A percentile compares a stretch with the other conserved stretches of the same genome.
Conservation (phyloP, 2,329 filamentous ascomycete species). For the Ascochyta rabiei region DNA sequence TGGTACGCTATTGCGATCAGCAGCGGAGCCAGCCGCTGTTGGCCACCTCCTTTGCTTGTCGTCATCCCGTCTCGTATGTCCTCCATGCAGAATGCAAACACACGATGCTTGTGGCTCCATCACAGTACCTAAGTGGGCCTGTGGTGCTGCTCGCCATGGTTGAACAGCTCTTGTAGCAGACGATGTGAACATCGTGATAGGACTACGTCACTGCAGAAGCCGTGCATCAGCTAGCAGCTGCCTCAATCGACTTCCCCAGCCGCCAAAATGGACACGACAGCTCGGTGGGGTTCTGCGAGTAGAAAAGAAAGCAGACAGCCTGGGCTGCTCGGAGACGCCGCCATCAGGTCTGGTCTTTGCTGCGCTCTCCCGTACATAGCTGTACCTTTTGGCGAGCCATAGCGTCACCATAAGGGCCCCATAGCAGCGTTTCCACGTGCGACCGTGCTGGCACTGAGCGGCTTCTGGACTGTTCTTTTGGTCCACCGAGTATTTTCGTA, state of each 20-base stretch:
- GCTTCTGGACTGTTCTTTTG: conserved; percentile 17
- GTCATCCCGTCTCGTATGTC: conserved; percentile 28
- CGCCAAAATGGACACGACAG: background rate
- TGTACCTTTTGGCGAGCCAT: background rate
- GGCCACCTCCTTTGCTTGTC: conserved; percentile 22
- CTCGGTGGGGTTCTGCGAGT: background rate
- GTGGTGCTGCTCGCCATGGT: background rate
- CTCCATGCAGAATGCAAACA: conserved; percentile 9
- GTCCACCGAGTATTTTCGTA: background rate
- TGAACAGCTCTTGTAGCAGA: conserved; percentile 1
- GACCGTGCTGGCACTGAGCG: conserved; percentile 7
- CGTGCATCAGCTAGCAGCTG: conserved; percentile 12
- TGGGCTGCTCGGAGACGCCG: conserved; percentile 1
- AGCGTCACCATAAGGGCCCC: conserved; percentile 3
- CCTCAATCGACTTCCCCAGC: background rate
- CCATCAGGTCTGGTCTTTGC: background rate
- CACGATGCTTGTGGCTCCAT: conserved; percentile 13
- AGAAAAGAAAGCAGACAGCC: background rate
- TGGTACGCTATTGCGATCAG: conserved; percentile 26
- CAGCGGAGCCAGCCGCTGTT: conserved; percentile 25
- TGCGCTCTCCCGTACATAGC: background rate
- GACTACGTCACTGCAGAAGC: conserved; percentile 24
- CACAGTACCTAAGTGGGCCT: conserved; percentile 14
- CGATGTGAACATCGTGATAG: background rate
- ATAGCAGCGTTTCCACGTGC: background rate